Base-by-base conservation (phyloP, 441 rosid species). In the Pelargonium cotyledonis region DNA sequence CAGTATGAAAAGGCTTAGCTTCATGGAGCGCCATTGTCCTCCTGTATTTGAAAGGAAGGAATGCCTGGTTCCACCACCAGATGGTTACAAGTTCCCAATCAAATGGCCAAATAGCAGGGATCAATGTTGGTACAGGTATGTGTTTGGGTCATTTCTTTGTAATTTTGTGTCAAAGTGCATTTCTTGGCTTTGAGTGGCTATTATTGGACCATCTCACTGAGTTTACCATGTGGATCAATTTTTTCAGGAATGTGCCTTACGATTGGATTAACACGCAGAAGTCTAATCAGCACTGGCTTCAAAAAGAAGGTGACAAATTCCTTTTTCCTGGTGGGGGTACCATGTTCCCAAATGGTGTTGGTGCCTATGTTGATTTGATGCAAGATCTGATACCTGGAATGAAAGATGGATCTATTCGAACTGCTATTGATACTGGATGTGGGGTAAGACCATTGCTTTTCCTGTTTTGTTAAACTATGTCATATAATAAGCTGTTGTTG, bases 1-100 rank as follows among this genome's bases (percentile, higher is more conserved):
- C 65, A 95, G 96, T 10, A 14, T 44, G 51, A 87, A 95, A 65
- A 85, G 97, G 73, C 91, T 95, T 70, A 86, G 91, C 41, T 90
- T 91, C 81, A 79, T 95, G 94, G 99, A 95, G 76, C 91, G 99
- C 29, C 97, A 95, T 68, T 95, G 97, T 65, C 99, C 97, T 77
- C 94, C 97, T 5, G 75, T 74, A 26, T 87, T 86, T 74, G 99
- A 95, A 70, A 88, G 89, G 75, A 91, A 94, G 79, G 91, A 87
- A 74, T 94, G 99, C 78, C 69, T 94, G 61, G 80, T 94, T 72
- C 97, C 99, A 44, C 92, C 99, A 64, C 99, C 99, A 2, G 86
- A 86, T 80, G 99, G 97, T 55, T 94, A 94, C 70, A 94, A 94
- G 78, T 75, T 92, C 40, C 97, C 99, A 0, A 82, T 94, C 70